Base-by-base conservation (phyloP, 2,329 filamentous ascomycete species). In the Calonectria honghensis region DNA sequence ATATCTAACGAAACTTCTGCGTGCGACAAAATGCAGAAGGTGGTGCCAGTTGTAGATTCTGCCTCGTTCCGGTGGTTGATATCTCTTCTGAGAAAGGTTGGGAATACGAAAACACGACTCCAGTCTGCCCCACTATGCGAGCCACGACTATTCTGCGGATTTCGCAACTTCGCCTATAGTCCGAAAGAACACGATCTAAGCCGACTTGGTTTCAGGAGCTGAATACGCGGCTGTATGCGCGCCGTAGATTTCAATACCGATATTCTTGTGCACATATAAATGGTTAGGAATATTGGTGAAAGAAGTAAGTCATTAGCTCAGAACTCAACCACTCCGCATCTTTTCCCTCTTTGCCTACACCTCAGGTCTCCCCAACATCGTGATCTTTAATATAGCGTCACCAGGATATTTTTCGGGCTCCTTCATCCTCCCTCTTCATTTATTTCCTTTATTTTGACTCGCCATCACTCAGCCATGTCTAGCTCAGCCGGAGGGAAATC, bases 111-210 rank as follows among this genome's bases (percentile, higher is more conserved):
- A 59, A 59, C 11, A 3, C 16, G 52, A 59, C 10, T 13, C 24
- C 27, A 52, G 16, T 18, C 6, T 27, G 50, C 50, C 50, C 50
- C 50, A 59, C 52, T 4, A 5, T 18, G 52, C 18, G 5, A 59
- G 32, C 52, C 52, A 29, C 50, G 50, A 52, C 50, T 13, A 59
- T 59, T 37, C 18, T 59, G 52, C 52, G 29, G 18, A 37, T 59
- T 37, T 59, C 52, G 29, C 29, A 59, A 3, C 14, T 59, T 59
- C 18, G 7, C 20, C n/a, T 18, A 37, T 11, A 37, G 4, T 35
- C 20, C 16, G 32, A 37, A 29, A n/a, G 52, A 20, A n/a, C 27
- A 31, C 27, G 52, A 32, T 31, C 37, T n/a, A 7, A 11, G 11
- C 16, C 52, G 32, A n/a, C 10, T 35, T 32, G 29, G 16, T 10